Percentiles rank a stretch among this genome's conserved stretches.
phyloP scores from a whole-genome alignment of 441 rosid genomes.

The Daphne laureola region DNA sequence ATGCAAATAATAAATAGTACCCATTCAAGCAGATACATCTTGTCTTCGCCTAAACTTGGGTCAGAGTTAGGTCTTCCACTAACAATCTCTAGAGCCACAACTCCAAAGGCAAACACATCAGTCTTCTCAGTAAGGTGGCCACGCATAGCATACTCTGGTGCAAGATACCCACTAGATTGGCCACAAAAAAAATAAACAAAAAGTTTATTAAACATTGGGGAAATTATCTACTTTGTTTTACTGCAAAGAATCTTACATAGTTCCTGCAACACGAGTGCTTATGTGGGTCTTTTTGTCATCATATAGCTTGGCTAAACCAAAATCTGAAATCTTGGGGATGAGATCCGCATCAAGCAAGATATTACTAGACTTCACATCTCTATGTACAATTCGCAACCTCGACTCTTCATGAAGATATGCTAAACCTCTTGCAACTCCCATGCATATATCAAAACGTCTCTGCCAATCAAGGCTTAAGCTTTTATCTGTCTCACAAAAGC shows the following conservation, averaged over 20 bases:
- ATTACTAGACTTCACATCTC: slow-evolving; percentile 69
- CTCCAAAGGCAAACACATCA: slow-evolving; percentile 44
- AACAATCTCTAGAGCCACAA: slow-evolving; percentile 37
- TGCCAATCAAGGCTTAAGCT: slow-evolving; percentile 41
- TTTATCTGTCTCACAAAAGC: slow-evolving; percentile 25
- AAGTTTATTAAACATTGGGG: neutral
- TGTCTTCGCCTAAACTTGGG: slow-evolving; percentile 27
- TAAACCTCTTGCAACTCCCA: slow-evolving; percentile 61
- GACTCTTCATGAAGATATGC: slow-evolving; percentile 72
- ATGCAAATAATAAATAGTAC: slow-evolving; percentile 16
- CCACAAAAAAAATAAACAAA: neutral
- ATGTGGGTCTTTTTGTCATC: slow-evolving; percentile 61
- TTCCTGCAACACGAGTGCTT: slow-evolving; percentile 62
- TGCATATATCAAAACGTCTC: slow-evolving; percentile 41
- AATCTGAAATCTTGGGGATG: slow-evolving; percentile 61
- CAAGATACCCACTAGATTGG: slow-evolving; percentile 55
- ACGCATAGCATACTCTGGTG: slow-evolving; percentile 62
- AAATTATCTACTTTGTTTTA: neutral
- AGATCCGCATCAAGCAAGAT: slow-evolving; percentile 54
- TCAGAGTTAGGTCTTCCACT: slow-evolving; percentile 53
- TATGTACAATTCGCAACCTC: slow-evolving; percentile 53
- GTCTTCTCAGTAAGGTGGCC: slow-evolving; percentile 54
- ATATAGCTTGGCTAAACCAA: slow-evolving; percentile 61
- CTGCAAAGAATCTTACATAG: slow-evolving; percentile 34
- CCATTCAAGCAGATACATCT: slow-evolving; percentile 60